Conservation (phyloP, 164 flowering plant species). For the Liquidambar formosana region DNA sequence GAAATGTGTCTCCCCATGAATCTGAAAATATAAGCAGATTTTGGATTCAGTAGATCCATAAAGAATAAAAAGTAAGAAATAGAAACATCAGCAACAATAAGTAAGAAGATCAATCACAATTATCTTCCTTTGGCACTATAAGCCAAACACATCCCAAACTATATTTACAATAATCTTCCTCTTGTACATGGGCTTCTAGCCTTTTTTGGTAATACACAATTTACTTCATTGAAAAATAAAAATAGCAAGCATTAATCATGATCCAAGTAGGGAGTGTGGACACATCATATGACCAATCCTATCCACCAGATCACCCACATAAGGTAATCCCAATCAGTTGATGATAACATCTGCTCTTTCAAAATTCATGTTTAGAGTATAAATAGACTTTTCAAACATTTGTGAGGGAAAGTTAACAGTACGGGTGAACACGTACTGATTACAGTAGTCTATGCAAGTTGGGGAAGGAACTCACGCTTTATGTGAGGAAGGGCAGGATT, state of each 20-base stretch:
- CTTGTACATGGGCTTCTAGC: too few relatives aligned
- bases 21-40: constrained; percentile 42
- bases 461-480: constrained; percentile 57
- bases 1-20: constrained; percentile 98
- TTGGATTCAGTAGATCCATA: background rate
- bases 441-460: background rate
- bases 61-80: background rate
- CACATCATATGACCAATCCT: too few relatives aligned
- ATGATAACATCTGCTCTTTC: too few relatives aligned
- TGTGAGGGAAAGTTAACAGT: background rate
- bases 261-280: too few relatives aligned
- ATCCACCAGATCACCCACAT: background rate
- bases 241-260: too few relatives aligned
- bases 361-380: background rate
- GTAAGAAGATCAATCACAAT: background rate
- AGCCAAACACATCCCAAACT: background rate
- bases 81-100: background rate
- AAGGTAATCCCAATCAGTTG: background rate
- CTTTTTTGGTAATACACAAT: too few relatives aligned
- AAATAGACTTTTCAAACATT: background rate
- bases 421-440: background rate
- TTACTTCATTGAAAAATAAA: background rate
- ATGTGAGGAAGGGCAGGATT: constrained; percentile 76
- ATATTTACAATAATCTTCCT: too few relatives aligned
- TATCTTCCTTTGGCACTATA: background rate